Conservation (phyloP, 768 basidiomycete genomes). For the Rubroboletus pulcherrimus region DNA sequence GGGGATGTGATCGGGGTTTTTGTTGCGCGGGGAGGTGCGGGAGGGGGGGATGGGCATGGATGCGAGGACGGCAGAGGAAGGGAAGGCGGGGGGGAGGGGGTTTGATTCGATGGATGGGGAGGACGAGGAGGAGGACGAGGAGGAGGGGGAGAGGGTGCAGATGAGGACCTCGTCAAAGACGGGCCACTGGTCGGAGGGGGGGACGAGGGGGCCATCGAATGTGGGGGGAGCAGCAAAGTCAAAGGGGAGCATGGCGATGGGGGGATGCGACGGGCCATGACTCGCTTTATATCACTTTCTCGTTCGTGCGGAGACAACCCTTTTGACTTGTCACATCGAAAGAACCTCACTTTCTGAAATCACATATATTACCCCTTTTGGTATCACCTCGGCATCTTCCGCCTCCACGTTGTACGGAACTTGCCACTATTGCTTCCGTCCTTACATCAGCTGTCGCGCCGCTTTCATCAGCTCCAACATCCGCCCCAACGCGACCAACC, state of each 20-base stretch:
- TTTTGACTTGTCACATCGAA: constrained; percentile 26
- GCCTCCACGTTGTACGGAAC: constrained; percentile 22
- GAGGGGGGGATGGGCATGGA: constrained; percentile 29
- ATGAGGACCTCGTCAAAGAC: constrained; percentile 19
- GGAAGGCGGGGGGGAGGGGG: neutral
- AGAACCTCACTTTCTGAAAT: constrained; percentile 24
- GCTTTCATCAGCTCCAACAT: constrained; percentile 40
- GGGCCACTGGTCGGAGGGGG: constrained; percentile 21
- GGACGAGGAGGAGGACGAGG: constrained; percentile 9
- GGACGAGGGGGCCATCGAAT: constrained; percentile 14
- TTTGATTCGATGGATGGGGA: constrained; percentile 5
- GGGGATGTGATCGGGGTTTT: too few species aligned
- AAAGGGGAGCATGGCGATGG: constrained; percentile 17
- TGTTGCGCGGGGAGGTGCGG: too few species aligned
- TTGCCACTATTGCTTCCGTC: neutral
- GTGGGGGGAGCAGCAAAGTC: neutral
- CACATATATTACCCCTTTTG: constrained; percentile 17
- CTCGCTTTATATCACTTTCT: constrained; percentile 24
- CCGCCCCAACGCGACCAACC: constrained; percentile 40
- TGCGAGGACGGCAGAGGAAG: constrained; percentile 21
- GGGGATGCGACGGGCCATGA: neutral
- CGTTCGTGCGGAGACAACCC: constrained; percentile 8
- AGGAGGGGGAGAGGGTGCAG: constrained; percentile 2
- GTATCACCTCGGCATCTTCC: constrained; percentile 19
- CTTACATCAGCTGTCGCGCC: constrained; percentile 4